Percentiles rank a stretch among this genome's conserved stretches.
These are phyloP conservation scores for Solanum dulcamara DNA, from an alignment of 257 asterid species.

Conservation along the genomic window DNA sequence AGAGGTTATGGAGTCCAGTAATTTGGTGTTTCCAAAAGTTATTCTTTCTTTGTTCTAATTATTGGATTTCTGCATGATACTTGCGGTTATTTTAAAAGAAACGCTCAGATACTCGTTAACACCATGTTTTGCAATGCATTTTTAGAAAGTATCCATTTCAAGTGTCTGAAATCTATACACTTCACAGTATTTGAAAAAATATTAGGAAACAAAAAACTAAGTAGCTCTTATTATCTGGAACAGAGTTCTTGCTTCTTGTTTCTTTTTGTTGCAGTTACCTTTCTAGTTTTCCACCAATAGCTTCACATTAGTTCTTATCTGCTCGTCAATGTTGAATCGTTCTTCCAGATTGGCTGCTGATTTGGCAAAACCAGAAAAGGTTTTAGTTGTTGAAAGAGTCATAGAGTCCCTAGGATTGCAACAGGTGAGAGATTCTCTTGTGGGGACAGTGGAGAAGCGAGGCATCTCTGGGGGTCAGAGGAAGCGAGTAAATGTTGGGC, in stretches of 20 bases:
- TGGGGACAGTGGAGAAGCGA: conserved; percentile 87
- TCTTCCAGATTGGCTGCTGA: conserved; percentile 64
- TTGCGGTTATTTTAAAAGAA: background rate
- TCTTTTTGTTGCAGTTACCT: background rate
- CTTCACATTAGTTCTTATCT: conserved; percentile 4
- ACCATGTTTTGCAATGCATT: background rate
- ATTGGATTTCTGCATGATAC: background rate
- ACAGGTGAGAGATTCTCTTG: conserved; percentile 63
- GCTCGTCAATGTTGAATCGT: conserved; percentile 11
- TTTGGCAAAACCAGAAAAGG: conserved; percentile 70
- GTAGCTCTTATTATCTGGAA: background rate
- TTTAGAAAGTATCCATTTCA: background rate
- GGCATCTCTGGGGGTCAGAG: conserved; percentile 96
- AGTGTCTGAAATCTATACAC: background rate
- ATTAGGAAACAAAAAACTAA: background rate
- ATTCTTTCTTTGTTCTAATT: background rate
- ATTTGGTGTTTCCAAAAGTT: background rate
- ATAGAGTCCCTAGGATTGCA: conserved; percentile 80
- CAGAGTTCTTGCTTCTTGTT: background rate
- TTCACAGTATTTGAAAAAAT: background rate
- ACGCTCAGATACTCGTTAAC: background rate
- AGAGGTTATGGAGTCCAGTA: background rate
- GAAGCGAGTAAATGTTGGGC: conserved; percentile 92
- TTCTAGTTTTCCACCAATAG: background rate
- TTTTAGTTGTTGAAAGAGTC: conserved; percentile 79